phyloP scores from a whole-genome alignment of 371 early-diverging fungal genomes.

The Saksenaea vasiformis region DNA sequence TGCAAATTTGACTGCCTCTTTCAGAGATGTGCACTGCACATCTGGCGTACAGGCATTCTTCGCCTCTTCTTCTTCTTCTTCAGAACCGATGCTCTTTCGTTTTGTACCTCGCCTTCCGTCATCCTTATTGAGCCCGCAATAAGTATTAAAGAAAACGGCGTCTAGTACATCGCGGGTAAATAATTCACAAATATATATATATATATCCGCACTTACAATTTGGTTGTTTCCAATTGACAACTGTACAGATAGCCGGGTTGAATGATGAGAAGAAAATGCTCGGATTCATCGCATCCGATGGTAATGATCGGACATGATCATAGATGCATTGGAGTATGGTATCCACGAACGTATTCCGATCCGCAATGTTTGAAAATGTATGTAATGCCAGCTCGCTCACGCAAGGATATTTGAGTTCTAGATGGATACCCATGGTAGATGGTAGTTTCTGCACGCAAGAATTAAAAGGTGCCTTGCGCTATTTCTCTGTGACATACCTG shows the following conservation, averaged over 20 bases:
- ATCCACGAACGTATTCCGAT: constrained; percentile 83
- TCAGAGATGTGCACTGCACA: constrained; percentile 58
- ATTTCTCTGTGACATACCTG: constrained; percentile 46
- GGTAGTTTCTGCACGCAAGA: constrained; percentile 46
- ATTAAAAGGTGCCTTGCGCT: background rate
- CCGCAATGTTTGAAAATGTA: constrained; percentile 59
- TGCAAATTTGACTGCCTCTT: constrained; percentile 74
- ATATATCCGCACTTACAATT: constrained; percentile 72
- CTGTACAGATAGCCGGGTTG: constrained; percentile 88
- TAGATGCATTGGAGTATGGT: constrained; percentile 82
- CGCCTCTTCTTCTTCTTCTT: constrained; percentile 19
- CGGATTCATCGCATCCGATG: constrained; percentile 32
- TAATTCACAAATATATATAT: background rate
- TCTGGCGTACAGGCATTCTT: constrained; percentile 29
- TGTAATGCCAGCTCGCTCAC: constrained; percentile 53
- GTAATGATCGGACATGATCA: constrained; percentile 52
- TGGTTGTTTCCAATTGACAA: constrained; percentile 97
- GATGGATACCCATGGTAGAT: constrained; percentile 73
- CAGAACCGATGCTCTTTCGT: constrained; percentile 23
- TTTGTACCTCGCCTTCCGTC: constrained; percentile 40
- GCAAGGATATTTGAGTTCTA: constrained; percentile 86
- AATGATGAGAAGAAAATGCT: constrained; percentile 81
- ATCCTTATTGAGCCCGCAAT: constrained; percentile 69
- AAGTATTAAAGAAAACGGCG: constrained; percentile 86
- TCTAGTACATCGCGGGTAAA: constrained; percentile 36